Conservation (phyloP, 2,329 filamentous ascomycete species). For the Cadophora luteo-olivacea region DNA sequence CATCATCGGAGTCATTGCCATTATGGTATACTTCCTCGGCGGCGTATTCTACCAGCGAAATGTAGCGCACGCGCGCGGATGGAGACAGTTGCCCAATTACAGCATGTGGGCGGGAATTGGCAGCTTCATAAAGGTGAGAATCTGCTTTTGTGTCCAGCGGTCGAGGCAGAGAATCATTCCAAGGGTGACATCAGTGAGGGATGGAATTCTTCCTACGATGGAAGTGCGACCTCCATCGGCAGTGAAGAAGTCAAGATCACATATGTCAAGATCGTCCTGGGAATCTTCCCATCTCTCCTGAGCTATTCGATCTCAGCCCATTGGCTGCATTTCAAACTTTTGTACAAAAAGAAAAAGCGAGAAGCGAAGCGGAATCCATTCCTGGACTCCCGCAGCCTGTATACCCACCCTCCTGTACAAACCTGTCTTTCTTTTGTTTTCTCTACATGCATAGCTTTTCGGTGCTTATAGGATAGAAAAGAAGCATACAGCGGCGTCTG, state of each 20-base stretch:
- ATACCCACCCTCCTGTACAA: constrained; percentile 28
- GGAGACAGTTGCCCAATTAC: constrained; percentile 95
- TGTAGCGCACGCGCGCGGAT: constrained; percentile 91
- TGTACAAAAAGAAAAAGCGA: constrained; percentile 17
- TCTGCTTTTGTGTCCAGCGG: constrained; percentile 40
- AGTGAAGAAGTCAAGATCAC: constrained; percentile 32
- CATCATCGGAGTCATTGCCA: constrained; percentile 78
- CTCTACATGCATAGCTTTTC: constrained; percentile 24
- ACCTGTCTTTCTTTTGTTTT: constrained; percentile 18
- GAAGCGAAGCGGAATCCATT: background rate
- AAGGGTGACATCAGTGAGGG: constrained; percentile 42
- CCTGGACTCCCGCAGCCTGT: constrained; percentile 3
- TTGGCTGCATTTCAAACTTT: constrained; percentile 18
- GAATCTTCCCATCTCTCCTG: constrained; percentile 39
- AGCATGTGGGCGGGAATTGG: constrained; percentile 88
- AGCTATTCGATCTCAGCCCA: constrained; percentile 26
- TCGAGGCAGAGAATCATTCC: constrained; percentile 39
- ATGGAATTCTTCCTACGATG: constrained; percentile 44
- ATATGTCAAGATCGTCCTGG: constrained; percentile 39
- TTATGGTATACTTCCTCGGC: constrained; percentile 88
- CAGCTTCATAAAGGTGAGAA: constrained; percentile 78
- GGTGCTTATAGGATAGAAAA: constrained; percentile 33
- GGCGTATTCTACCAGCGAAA: constrained; percentile 96
- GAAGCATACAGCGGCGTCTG: constrained; percentile 34
- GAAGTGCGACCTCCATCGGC: constrained; percentile 38